Conservation (phyloP, 805 yeast species). For the Candida ovalis region DNA sequence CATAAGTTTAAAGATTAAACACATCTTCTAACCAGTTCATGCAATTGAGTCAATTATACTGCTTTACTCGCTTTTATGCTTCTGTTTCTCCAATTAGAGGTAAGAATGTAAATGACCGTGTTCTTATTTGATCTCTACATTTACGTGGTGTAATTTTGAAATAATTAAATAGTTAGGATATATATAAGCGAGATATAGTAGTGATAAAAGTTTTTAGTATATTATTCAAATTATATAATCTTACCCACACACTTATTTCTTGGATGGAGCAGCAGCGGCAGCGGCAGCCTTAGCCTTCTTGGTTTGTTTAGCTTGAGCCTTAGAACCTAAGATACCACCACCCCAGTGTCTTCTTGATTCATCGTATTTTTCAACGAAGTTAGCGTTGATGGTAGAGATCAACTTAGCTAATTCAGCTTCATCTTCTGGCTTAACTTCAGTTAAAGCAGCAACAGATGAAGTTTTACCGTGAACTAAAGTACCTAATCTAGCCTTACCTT, state of each 20-base stretch:
- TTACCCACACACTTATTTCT: slow-evolving; percentile 1
- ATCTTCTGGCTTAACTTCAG: slow-evolving; percentile 90
- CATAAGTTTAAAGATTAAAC: neutral
- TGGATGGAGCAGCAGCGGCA: slow-evolving; percentile 30
- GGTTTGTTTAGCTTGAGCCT: slow-evolving; percentile 78
- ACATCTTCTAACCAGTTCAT: too few species aligned
- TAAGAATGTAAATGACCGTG: too few species aligned
- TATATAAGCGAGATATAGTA: neutral
- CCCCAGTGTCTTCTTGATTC: slow-evolving; percentile 98
- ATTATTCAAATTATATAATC: neutral
- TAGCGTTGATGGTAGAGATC: slow-evolving; percentile 85
- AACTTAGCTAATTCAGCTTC: slow-evolving; percentile 89
- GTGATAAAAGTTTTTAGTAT: neutral
- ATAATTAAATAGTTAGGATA: neutral
- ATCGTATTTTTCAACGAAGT: slow-evolving; percentile 89
- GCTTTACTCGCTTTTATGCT: too few species aligned
- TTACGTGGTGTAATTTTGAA: too few species aligned
- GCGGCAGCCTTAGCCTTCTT: slow-evolving; percentile 58
- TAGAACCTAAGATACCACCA: slow-evolving; percentile 95
- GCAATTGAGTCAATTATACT: too few species aligned
- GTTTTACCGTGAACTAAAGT: slow-evolving; percentile 94
- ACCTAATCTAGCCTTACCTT: slow-evolving; percentile 97
- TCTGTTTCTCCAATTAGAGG: too few species aligned
- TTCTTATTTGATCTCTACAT: too few species aligned
- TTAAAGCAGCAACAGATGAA: slow-evolving; percentile 91